Conservation (phyloP, 768 basidiomycete genomes). For the Dentipellis fragilis region DNA sequence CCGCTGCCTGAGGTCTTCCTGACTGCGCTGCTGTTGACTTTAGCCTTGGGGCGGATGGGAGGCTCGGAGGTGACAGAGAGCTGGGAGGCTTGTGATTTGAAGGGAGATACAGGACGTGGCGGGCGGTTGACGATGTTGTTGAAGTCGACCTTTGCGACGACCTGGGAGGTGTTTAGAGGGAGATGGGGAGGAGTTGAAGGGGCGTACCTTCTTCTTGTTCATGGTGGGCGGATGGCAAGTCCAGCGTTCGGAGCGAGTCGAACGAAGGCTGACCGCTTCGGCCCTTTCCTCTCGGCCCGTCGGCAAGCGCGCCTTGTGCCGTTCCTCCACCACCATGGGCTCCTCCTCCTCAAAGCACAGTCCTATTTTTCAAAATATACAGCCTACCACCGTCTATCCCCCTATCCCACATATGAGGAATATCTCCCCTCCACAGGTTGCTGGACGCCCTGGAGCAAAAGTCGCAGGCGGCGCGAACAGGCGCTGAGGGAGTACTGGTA, state of each 20-base stretch:
- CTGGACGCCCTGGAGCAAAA: background rate
- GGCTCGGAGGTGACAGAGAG: constrained; percentile 11
- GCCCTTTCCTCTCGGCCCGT: no score
- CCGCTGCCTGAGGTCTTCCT: constrained; percentile 17
- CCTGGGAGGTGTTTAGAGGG: constrained; percentile 24
- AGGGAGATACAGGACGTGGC: constrained; percentile 38
- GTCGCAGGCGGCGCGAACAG: background rate
- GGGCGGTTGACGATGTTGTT: constrained; percentile 21
- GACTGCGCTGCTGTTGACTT: constrained; percentile 45
- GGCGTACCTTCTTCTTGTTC: constrained; percentile 13
- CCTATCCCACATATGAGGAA: background rate
- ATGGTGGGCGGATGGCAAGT: background rate
- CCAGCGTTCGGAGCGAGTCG: background rate
- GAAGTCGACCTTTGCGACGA: constrained; percentile 42
- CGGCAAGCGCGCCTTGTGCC: background rate
- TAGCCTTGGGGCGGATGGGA: constrained; percentile 41
- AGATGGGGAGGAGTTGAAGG: background rate
- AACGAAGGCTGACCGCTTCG: background rate
- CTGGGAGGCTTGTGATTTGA: constrained; percentile 19
- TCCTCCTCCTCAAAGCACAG: background rate
- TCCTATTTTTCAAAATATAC: background rate
- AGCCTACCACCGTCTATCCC: background rate
- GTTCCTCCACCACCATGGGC: background rate
- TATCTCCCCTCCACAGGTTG: background rate
- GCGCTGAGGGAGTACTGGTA: background rate